Base-by-base conservation (phyloP, 2,329 filamentous ascomycete genomes). In the Fusarium nematophilum region DNA sequence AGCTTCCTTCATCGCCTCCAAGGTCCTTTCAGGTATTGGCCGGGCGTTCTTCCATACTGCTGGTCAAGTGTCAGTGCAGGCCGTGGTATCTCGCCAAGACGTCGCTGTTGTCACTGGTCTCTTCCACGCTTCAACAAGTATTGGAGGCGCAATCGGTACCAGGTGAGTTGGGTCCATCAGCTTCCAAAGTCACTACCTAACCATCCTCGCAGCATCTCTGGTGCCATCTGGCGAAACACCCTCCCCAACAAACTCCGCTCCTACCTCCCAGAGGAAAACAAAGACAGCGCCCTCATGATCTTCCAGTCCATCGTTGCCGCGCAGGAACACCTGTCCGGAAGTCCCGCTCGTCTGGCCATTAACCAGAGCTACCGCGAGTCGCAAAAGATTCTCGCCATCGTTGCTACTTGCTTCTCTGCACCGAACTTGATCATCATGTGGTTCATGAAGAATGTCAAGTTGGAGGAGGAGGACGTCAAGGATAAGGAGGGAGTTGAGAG, bases 31-130 rank as follows among this genome's bases (percentile, higher is more conserved):
- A 36, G 70, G 72, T 21, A 46, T 73, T n/a, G 65, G 73, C 7
- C 61, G 73, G 15, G 69, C 64, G 7, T 69, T 73, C 34, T 67
- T 60, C n/a, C n/a, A n/a, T n/a, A n/a, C n/a, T n/a, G n/a, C n/a
- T n/a, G n/a, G n/a, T n/a, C n/a, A n/a, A n/a, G n/a, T n/a, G n/a
- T n/a, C n/a, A n/a, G n/a, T 75, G 0, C 73, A 76, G 14, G 73
- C 71, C 1, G 66, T 69, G 3, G 69, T 76, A 1, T 40, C 67
- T 6, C 50, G 65, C 3, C 64, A 74, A 15, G 70, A 76, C 2
- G 71, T 76, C 11, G 71, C 72, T 1, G 70, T 75, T 10, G 74
- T 69, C 2, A 75, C 72, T 0, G 69, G 61, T 3, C 64, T 76
- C 1, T 76, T 74, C 51, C 72, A 70, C 18, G 70, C 73, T 0